Evolutionary conservation across 1,284 basidiomycete genomes (phyloP), one percentile per base, ranked within the genome.

Genomic region (Cerioporus squamosus): DNA sequence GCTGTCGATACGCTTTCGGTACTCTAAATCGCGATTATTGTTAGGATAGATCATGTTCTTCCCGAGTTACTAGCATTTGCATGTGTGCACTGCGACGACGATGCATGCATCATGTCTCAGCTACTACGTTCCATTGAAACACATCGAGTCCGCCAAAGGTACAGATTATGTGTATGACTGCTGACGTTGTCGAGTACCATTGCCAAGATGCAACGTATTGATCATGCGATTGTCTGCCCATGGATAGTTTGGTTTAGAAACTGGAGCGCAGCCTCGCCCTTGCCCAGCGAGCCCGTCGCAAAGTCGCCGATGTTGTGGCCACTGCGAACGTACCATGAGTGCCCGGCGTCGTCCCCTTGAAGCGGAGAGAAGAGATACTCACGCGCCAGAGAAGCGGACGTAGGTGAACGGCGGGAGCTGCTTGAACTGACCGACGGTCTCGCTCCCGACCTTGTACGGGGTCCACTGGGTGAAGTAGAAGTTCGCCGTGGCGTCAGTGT

Each of bases 331-430:
- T 10, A n/a, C 5, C 15, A 12, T 42, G 26, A 8, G 40, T 18
- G 20, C n/a, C 15, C 15, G 18, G 14, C 15, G 5, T 14, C 18
- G 14, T 33, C 24, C 12, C 15, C 22, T 12, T 7, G 26, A 26
- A n/a, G 8, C 12, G 20, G 0, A 38, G 7, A 44, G 2, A 24
- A 14, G 22, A 2, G 8, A n/a, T 7, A 64, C 64, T 64, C 47
- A 64, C 38, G 83, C 80, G 39, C 79, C 81, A 53, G 72, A 80
- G 22, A 85, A 74, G 12, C 83, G 77, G 33, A 86, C 67, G 61
- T 85, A 86, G 8, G 82, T 84, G 66, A 86, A 81, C 2, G 77
- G 81, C 1, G 83, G 83, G 2, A 83, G 81, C 51, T 83, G 84
- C 73, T 85, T 86, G 73, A 75, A 83, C 44, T 80, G 68, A 1